Evolutionary conservation across 768 basidiomycete species (phyloP), one percentile per base, ranked within the genome.

Genomic region (Suillus spraguei): DNA sequence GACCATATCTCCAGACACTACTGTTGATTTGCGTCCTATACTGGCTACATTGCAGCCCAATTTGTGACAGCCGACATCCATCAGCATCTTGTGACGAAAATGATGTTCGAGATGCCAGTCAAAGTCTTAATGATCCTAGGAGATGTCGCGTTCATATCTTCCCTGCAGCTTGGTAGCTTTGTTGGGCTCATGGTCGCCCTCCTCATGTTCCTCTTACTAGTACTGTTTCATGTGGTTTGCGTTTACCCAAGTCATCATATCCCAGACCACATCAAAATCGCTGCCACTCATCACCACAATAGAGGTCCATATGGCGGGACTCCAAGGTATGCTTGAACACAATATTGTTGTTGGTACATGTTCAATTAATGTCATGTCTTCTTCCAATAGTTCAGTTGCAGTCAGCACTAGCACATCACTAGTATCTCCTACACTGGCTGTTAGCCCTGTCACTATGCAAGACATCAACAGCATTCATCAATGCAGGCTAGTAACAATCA

Each of bases 401-500:
- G 28, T 28, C 28, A 28, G 28, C 28, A 28, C 32, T 39, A 16
- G 38, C 32, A 28, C 22, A 44, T 49, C 47, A 33, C 49, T n/a
- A 10, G 16, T 38, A 20, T 36, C 60, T 24, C 49, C 60, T 10
- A 53, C 49, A 24, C 50, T 1, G 24, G 36, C 61, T 38, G 58
- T 70, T 6, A 64, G 61, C 42, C 60, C 72, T 20, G 20, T 65
- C n/a, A 69, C 69, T 0, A 64, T 65, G 9, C 62, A 67, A 53
- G 79, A 79, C 44, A 74, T 82, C 42, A 71, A 71, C 17, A 76
- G 67, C 32, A 70, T 80, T 38, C 75, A 67, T 44, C 63, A 76
- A 22, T 76, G 82, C 63, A 78, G 83, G n/a, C 68, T 81, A 2
- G 73, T 75, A 28, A 74, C 77, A 32, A 82, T 85, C 41, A 83